Percentiles rank a stretch among this genome's conserved stretches.
phyloP scores from a whole-genome alignment of 2,329 filamentous ascomycete species.

The Arthrobotrys conoides region DNA sequence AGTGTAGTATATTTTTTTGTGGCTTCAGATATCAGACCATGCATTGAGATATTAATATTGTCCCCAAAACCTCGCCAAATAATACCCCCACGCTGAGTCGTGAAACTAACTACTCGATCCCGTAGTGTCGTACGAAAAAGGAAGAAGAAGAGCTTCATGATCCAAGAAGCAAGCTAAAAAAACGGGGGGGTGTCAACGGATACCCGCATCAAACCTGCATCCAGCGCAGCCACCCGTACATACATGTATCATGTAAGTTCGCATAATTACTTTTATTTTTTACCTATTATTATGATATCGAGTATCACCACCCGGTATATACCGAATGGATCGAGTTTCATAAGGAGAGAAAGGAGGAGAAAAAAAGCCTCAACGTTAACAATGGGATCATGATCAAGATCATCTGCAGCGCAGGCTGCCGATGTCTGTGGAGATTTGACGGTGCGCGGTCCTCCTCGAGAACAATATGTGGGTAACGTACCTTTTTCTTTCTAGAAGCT shows the following conservation, averaged over 20 bases:
- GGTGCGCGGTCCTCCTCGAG: no score
- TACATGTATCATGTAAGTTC: slow-evolving; percentile 23
- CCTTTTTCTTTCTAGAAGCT: slow-evolving; percentile 48
- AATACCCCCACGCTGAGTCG: neutral
- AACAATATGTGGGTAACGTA: neutral
- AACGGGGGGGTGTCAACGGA: neutral
- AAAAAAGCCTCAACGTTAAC: slow-evolving; percentile 8
- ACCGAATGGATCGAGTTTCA: slow-evolving; percentile 45
- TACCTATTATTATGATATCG: neutral
- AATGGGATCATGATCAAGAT: slow-evolving; percentile 25
- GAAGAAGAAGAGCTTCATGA: slow-evolving; percentile 1
- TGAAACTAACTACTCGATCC: slow-evolving; percentile 14
- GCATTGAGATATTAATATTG: neutral
- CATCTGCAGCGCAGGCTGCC: slow-evolving; percentile 5
- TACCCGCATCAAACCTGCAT: slow-evolving; percentile 26
- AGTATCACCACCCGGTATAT: slow-evolving; percentile 46
- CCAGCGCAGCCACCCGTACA: slow-evolving; percentile 47
- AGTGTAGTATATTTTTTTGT: no score
- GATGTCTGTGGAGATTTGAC: no score
- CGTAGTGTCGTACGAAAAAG: slow-evolving; percentile 14
- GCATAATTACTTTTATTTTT: neutral
- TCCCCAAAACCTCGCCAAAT: neutral
- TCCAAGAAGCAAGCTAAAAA: no score
- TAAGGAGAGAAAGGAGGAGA: slow-evolving; percentile 4
- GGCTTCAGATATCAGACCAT: no score